Percentiles rank a stretch among this genome's conserved stretches.
phyloP scores from a whole-genome alignment of 1,139 yeast species.

The Yamadazyma kanchanaburiensis region DNA sequence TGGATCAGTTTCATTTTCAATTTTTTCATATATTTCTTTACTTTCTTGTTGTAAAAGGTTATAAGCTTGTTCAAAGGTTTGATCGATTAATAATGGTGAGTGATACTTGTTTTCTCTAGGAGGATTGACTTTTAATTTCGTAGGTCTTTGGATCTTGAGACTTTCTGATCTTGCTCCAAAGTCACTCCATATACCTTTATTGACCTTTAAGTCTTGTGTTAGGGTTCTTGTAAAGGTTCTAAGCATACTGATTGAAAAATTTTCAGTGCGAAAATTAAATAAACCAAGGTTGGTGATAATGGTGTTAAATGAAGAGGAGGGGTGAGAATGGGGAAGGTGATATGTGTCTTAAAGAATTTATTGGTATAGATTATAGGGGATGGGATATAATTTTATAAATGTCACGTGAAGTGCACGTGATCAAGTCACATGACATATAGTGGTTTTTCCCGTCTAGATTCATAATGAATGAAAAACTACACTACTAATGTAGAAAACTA shows the following conservation, averaged over 20 bases:
- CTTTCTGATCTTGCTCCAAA: slow-evolving; percentile 39
- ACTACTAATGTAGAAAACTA: too few relatives aligned
- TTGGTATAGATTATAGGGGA: too few relatives aligned
- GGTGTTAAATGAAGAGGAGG: too few relatives aligned
- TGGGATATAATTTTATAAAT: too few relatives aligned
- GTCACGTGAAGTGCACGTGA: too few relatives aligned
- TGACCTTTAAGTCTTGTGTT: slow-evolving; percentile 7
- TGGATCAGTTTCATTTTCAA: slow-evolving; percentile 13
- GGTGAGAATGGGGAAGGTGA: too few relatives aligned
- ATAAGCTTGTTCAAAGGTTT: slow-evolving; percentile 69
- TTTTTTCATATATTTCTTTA: slow-evolving; percentile 16
- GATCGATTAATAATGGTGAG: slow-evolving; percentile 67
- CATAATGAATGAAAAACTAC: too few relatives aligned
- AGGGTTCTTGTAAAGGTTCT: slow-evolving; percentile 11
- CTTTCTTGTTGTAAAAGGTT: slow-evolving; percentile 51
- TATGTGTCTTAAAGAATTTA: too few relatives aligned
- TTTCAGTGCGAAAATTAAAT: too few relatives aligned
- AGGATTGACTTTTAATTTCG: slow-evolving; percentile 1
- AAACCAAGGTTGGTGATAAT: too few relatives aligned
- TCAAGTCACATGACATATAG: too few relatives aligned
- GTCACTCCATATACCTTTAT: slow-evolving; percentile 47
- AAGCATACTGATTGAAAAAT: slow-evolving; percentile 8
- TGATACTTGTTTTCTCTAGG: slow-evolving; percentile 37
- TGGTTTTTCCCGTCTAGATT: too few relatives aligned
- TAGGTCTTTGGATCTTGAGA: slow-evolving; percentile 16